Evolutionary conservation across 1,284 basidiomycete genomes (phyloP).

Genomic region (Termitomyces sp.): DNA sequence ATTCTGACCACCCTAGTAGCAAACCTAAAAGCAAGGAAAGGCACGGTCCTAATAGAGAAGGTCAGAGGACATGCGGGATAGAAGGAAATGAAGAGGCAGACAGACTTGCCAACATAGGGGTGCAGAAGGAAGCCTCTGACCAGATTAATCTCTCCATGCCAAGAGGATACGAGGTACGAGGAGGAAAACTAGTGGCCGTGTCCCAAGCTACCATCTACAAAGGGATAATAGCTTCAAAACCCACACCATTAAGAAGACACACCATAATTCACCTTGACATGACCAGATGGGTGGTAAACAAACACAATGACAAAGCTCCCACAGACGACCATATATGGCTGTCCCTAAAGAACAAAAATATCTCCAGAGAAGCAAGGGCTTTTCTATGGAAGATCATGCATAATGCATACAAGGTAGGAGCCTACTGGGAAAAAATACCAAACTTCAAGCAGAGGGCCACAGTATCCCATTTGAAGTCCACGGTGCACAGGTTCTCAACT

Average conservation of each 20-base stretch:
- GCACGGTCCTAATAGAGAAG: conserved; percentile 12
- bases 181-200: conserved; percentile 21
- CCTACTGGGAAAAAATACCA: background rate
- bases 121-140: conserved; percentile 3
- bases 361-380: background rate
- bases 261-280: background rate
- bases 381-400: background rate
- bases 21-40: conserved; percentile 3
- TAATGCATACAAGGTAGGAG: background rate
- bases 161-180: conserved; percentile 11
- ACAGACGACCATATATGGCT: conserved; percentile 19
- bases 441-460: background rate
- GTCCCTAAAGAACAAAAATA: conserved; percentile 7
- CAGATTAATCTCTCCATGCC: background rate
- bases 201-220: conserved; percentile 27
- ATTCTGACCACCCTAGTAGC: background rate
- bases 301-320: conserved; percentile 12
- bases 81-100: conserved; percentile 22
- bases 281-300: background rate
- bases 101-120: conserved; percentile 16
- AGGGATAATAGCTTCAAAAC: conserved; percentile 13
- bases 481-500: background rate
- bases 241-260: background rate
- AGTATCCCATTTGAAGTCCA: background rate
- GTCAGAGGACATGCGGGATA: conserved; percentile 20